Base-by-base conservation (phyloP, 2,329 filamentous ascomycete genomes). In the Didymosphaeria variabile region DNA sequence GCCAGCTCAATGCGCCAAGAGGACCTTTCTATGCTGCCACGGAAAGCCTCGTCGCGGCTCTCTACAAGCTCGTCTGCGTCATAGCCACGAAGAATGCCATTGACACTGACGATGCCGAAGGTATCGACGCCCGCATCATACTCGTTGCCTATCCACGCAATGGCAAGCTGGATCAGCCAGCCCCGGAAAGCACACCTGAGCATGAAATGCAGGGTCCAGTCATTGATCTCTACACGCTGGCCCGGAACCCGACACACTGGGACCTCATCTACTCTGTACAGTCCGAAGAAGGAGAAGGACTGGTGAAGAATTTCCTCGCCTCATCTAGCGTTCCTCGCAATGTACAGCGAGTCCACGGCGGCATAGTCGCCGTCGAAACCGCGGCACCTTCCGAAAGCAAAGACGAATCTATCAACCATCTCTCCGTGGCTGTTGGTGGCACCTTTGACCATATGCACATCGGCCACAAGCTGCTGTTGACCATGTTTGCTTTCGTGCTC, bases 371-470 rank as follows among this genome's bases (percentile, higher is more conserved):
- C 47, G 67, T 75, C 54, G 59, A 65, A 42, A 55, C 54, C 9
- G 19, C 61, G 36, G 26, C 26, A 29, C 32, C 52, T 12, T 19
- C 57, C 29, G 57, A 54, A 26, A n/a, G 60, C 23, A n/a, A 55
- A n/a, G 55, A 9, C 21, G 53, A 29, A 31, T 5, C 63, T 17
- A 63, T 53, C n/a, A 73, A 77, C 45, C 86, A 91, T 75, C 80
- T 83, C 61, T 85, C 87, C 15, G 90, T 96, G 53, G 92, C 90
- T 55, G 87, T 98, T 13, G 95, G 94, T 32, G 95, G 95, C 10
- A 99, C 95, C 0, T 99, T 98, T 79, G 95, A 99, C 77, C 93
- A 98, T 79, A 86, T 99, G 23, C 95, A 99, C 75, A 89, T 92
- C 4, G 95, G 95, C 6, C 95, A 99, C 82, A 99, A 98, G 80